phyloP scores from a whole-genome alignment of 306 rosid species.

The Calophaca sinica region DNA sequence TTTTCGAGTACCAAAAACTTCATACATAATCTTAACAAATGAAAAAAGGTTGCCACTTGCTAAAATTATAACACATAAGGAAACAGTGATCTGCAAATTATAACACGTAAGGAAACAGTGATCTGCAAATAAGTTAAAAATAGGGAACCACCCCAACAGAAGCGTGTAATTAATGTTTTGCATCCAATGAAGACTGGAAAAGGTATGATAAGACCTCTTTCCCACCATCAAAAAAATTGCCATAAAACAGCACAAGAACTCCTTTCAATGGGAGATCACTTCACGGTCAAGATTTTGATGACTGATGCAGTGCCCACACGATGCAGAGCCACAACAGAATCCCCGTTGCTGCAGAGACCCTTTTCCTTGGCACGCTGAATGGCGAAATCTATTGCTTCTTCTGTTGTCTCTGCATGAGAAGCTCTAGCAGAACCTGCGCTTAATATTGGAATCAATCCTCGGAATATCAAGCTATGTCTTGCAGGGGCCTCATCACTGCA shows the following conservation, averaged over 20 bases:
- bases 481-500: constrained; percentile 99
- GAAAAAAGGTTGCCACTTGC: background rate
- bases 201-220: background rate
- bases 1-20: constrained; percentile 12
- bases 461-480: constrained; percentile 95
- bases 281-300: constrained; percentile 96
- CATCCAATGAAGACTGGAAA: constrained; percentile 14
- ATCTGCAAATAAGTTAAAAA: background rate
- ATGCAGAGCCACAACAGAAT: constrained; percentile 92
- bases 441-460: constrained; percentile 91
- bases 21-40: constrained; percentile 19
- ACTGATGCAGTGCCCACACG: constrained; percentile 90
- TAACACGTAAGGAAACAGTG: constrained; percentile 8
- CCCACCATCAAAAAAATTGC: constrained; percentile 20
- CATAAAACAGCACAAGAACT: constrained; percentile 27
- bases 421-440: constrained; percentile 95
- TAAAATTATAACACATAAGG: constrained; percentile 13
- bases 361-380: constrained; percentile 76
- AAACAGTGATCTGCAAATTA: background rate
- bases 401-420: constrained; percentile 89
- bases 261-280: constrained; percentile 56
- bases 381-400: constrained; percentile 85
- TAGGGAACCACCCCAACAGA: background rate
- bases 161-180: constrained; percentile 28
- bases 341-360: constrained; percentile 88